Base-by-base conservation (phyloP, 73 alveolate species). In the Paramecium caudatum region DNA sequence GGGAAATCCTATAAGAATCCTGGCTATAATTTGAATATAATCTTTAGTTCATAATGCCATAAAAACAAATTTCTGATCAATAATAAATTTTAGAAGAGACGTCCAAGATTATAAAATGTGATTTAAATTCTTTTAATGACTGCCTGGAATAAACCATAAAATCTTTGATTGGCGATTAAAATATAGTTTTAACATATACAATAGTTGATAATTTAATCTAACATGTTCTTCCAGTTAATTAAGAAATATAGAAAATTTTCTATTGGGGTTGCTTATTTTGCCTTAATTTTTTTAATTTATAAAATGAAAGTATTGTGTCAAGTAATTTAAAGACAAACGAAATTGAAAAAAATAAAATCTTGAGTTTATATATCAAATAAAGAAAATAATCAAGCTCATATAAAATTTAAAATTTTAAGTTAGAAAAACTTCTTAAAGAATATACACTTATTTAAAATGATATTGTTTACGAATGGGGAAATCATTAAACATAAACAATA, bases 11-110 rank as follows among this genome's bases (percentile, higher is more conserved):
- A 49, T 49, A 15, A 21, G 23, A 49, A 13, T 3, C 21, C 25
- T 49, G 70, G 70, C 8, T 49, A 13, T 49, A 16, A 49, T 49
- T 49, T 49, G 70, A 49, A 15, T 49, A 49, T 49, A 30, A 49
- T 15, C 1, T 13, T 49, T 19, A 16, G 3, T 49, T 21, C 5
- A 21, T 49, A 16, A 4, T 5, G 25, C 8, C 1, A 13, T 3
- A 49, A 49, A 15, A 49, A 21, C 23, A 49, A 48, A 16, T 19
- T 33, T 10, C 13, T 19, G 9, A 12, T 48, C 9, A 48, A n/a
- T 9, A 19, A 1, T 19, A 48, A 10, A 0, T 1, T 48, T 16
- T 48, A 1, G 0, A 48, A 48, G 3, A 48, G 0, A 13, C 23
- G 5, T 15, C 23, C 8, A 49, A 0, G 1, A 21, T 49, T 1